Conservation (phyloP, 2,329 filamentous ascomycete species). For the Aureobasidium sp. region DNA sequence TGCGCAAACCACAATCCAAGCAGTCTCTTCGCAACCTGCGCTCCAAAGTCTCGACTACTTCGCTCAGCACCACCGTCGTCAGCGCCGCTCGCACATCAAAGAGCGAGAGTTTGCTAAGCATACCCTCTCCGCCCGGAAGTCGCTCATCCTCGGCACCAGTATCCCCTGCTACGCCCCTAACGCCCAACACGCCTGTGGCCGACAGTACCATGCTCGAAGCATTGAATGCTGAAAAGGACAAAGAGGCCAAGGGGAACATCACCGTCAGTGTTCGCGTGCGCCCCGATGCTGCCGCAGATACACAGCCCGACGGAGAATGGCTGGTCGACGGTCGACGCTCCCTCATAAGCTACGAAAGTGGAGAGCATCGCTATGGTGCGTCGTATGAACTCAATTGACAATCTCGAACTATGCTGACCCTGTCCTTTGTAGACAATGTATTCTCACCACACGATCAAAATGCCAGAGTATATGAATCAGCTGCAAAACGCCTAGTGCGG, state of each 20-base stretch:
- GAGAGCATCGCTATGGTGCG: slow-evolving; percentile 86
- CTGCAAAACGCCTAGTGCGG: slow-evolving; percentile 85
- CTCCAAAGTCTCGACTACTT: slow-evolving; percentile 38
- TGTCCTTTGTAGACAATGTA: slow-evolving; percentile 66
- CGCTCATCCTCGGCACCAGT: slow-evolving; percentile 86
- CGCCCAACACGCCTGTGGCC: slow-evolving; percentile 72
- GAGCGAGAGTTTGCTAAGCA: slow-evolving; percentile 66
- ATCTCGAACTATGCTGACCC: not conserved
- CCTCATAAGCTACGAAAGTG: slow-evolving; percentile 80
- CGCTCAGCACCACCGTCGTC: slow-evolving; percentile 57
- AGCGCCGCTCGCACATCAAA: slow-evolving; percentile 57
- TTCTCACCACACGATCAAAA: slow-evolving; percentile 94
- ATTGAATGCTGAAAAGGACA: slow-evolving; percentile 24
- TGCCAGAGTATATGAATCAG: slow-evolving; percentile 86
- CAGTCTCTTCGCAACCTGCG: slow-evolving; percentile 37
- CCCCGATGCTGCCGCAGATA: slow-evolving; percentile 62
- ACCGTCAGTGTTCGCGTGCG: slow-evolving; percentile 90
- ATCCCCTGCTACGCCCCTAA: slow-evolving; percentile 87
- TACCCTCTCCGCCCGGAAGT: slow-evolving; percentile 78
- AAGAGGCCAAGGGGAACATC: slow-evolving; percentile 87
- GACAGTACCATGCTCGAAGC: slow-evolving; percentile 46
- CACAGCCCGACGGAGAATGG: slow-evolving; percentile 72
- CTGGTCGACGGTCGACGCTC: slow-evolving; percentile 78
- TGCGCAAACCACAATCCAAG: slow-evolving; percentile 22
- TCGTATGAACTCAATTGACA: not conserved